Percentiles rank a stretch among this genome's conserved stretches.
phyloP scores from a whole-genome alignment of 257 asterid species.

The Capsicum rhomboideum region DNA sequence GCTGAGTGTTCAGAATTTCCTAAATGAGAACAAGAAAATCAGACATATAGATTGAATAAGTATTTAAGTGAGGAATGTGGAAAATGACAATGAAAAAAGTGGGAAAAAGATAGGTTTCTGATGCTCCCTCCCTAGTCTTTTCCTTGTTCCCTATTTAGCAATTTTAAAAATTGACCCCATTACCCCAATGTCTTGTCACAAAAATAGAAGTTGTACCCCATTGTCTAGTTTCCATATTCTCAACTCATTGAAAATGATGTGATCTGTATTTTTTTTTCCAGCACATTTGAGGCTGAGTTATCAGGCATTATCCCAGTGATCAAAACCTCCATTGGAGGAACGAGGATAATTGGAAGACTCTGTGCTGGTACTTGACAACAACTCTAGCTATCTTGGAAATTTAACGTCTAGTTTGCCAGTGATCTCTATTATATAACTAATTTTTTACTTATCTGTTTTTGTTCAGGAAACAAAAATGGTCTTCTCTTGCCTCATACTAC shows the following conservation, averaged over 20 bases:
- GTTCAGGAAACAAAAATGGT: slow-evolving; percentile 87
- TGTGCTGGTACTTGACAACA: slow-evolving; percentile 54
- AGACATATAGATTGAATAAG: neutral
- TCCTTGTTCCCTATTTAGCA: neutral
- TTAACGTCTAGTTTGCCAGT: neutral
- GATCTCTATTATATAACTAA: neutral
- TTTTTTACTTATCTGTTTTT: neutral
- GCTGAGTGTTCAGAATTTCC: neutral
- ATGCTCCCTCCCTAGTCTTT: neutral
- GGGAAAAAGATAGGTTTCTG: neutral
- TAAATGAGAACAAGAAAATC: neutral
- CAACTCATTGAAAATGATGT: neutral
- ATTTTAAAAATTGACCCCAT: neutral
- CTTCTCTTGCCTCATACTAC: slow-evolving; percentile 90
- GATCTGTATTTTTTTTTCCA: slow-evolving; percentile 19
- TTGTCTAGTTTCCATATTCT: neutral
- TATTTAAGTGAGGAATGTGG: neutral
- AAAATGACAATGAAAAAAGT: neutral
- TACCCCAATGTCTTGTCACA: neutral
- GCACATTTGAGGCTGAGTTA: slow-evolving; percentile 81
- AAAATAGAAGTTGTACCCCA: neutral
- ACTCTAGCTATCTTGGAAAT: neutral
- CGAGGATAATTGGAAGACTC: slow-evolving; percentile 79
- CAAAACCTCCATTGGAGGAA: slow-evolving; percentile 81
- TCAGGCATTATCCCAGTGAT: slow-evolving; percentile 79